Percentiles rank a stretch among this genome's conserved stretches.
phyloP scores from a whole-genome alignment of 1,284 basidiomycete genomes.

The Clitocybe nebularis region DNA sequence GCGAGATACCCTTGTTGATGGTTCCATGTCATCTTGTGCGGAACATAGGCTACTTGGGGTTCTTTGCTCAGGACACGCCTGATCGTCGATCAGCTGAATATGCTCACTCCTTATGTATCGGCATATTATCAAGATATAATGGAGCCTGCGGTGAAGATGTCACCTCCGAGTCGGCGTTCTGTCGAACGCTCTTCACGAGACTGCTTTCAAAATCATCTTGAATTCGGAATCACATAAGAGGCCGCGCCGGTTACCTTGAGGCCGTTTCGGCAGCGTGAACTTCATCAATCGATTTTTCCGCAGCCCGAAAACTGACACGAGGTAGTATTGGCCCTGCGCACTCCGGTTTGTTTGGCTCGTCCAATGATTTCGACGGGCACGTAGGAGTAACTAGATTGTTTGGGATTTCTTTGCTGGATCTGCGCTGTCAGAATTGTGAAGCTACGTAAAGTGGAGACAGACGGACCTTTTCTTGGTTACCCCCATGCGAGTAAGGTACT shows the following conservation, averaged over 20 bases:
- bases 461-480: slow-evolving; percentile 10
- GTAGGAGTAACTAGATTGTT: too few species aligned
- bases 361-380: too few species aligned
- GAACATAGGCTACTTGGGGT: not conserved
- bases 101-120: not conserved
- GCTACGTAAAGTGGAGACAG: not conserved
- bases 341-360: not conserved
- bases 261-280: not conserved
- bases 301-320: not conserved
- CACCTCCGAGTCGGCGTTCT: too few species aligned
- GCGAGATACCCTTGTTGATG: not conserved
- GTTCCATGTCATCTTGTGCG: not conserved
- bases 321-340: not conserved
- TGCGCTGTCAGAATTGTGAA: too few species aligned
- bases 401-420: too few species aligned
- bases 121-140: not conserved
- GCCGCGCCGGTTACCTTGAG: not conserved
- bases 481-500: slow-evolving; percentile 27
- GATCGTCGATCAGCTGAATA: not conserved
- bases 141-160: too few species aligned
- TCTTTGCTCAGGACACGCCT: not conserved
- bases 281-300: not conserved
- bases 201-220: not conserved
- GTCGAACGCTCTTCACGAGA: not conserved
- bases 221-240: not conserved